These are phyloP conservation scores for Teratosphaeria epicoccoides DNA, from an alignment of 2,329 filamentous ascomycete genomes.

Conservation along the genomic window DNA sequence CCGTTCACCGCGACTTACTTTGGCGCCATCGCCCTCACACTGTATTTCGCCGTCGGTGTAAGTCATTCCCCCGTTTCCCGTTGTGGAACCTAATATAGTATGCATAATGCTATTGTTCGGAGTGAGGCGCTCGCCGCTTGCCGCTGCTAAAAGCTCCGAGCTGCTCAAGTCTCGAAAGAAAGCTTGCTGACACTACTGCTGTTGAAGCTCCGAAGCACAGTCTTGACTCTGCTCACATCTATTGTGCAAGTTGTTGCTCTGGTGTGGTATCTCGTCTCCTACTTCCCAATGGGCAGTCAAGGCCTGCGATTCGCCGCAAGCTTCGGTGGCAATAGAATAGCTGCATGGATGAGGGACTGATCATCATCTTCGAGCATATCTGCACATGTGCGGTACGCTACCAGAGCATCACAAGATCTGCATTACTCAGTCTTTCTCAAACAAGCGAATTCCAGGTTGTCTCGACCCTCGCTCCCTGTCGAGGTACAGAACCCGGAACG, in stretches of 20 bases:
- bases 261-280: conserved; percentile 89
- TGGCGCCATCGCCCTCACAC: conserved; percentile 76
- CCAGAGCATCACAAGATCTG: neutral
- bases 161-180: conserved; percentile 1
- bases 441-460: too few species aligned
- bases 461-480: neutral
- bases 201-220: conserved; percentile 63
- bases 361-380: too few species aligned
- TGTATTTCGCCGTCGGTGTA: conserved; percentile 89
- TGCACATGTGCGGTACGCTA: neutral
- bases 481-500: too few species aligned
- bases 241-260: conserved; percentile 75
- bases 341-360: conserved; percentile 76
- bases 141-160: neutral
- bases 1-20: conserved; percentile 95
- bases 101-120: neutral
- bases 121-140: neutral
- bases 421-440: neutral
- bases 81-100: neutral
- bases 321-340: conserved; percentile 73
- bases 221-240: conserved; percentile 76
- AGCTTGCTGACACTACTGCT: conserved; percentile 8
- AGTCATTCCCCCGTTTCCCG: conserved; percentile 34
- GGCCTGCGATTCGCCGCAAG: conserved; percentile 76
- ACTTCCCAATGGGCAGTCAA: conserved; percentile 92